phyloP scores from a whole-genome alignment of 352 stramenopile genomes.

The Phytopythium helicoides region DNA sequence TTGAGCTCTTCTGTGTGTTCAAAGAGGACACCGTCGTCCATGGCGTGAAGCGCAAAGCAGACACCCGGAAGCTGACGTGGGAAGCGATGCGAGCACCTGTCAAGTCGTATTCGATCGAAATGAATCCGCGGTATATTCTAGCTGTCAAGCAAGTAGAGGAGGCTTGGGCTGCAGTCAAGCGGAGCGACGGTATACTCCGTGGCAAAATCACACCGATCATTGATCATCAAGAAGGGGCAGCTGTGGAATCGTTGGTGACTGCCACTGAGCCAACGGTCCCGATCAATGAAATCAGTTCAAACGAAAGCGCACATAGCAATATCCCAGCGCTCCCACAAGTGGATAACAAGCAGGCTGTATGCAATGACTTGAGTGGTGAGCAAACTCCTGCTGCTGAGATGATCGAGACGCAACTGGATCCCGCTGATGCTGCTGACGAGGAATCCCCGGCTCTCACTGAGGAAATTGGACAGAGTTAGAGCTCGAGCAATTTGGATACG shows the following conservation, averaged over 20 bases:
- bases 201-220: conserved; percentile 10
- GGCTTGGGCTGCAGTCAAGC: conserved; percentile 14
- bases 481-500: no score
- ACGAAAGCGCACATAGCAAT: no score
- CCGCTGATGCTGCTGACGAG: no score
- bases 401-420: no score
- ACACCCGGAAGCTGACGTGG: conserved; percentile 61
- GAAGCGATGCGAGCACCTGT: conserved; percentile 64
- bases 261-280: conserved; percentile 9
- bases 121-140: conserved; percentile 40
- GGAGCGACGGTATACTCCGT: conserved; percentile 8
- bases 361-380: no score
- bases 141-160: conserved; percentile 22
- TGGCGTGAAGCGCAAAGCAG: conserved; percentile 30
- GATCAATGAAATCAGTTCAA: no score
- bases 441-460: no score
- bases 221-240: neutral
- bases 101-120: conserved; percentile 71
- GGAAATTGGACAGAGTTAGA: no score
- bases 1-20: conserved; percentile 65
- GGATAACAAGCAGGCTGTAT: no score
- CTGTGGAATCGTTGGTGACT: conserved; percentile 6
- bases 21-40: conserved; percentile 46
- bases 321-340: no score
- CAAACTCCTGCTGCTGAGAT: no score